Percentiles rank a stretch among this genome's conserved stretches.
Conservation (phyloP, 2,329 filamentous ascomycete species). For the Pseudopyricularia javanii region DNA sequence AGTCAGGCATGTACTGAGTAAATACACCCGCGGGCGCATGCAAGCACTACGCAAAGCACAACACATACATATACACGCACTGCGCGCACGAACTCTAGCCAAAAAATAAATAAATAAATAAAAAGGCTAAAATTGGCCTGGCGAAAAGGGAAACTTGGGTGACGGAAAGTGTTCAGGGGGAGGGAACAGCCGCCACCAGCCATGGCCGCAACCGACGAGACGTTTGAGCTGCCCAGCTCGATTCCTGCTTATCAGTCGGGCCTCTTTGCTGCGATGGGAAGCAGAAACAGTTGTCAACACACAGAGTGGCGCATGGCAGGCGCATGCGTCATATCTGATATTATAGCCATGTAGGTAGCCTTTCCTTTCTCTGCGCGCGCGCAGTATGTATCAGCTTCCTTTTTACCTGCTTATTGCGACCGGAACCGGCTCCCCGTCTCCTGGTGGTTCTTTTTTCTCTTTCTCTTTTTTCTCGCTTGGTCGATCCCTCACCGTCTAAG, state of each 20-base stretch:
- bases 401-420: no score
- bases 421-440: neutral
- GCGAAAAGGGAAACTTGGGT: neutral
- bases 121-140: neutral
- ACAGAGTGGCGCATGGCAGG: no score
- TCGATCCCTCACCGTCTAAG: constrained; percentile 4
- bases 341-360: no score
- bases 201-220: neutral
- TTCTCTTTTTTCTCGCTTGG: neutral
- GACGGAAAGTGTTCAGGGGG: neutral
- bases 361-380: no score
- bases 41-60: neutral
- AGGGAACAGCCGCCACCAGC: neutral
- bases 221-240: neutral
- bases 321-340: no score
- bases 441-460: neutral
- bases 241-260: neutral
- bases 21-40: no score
- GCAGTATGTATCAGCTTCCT: no score
- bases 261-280: neutral
- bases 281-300: no score
- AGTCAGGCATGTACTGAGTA: no score
- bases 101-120: neutral
- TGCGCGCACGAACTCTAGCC: neutral
- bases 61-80: neutral